Evolutionary conservation across 2,329 filamentous ascomycete species (phyloP).

Genomic region (Chaetomium globosum): DNA sequence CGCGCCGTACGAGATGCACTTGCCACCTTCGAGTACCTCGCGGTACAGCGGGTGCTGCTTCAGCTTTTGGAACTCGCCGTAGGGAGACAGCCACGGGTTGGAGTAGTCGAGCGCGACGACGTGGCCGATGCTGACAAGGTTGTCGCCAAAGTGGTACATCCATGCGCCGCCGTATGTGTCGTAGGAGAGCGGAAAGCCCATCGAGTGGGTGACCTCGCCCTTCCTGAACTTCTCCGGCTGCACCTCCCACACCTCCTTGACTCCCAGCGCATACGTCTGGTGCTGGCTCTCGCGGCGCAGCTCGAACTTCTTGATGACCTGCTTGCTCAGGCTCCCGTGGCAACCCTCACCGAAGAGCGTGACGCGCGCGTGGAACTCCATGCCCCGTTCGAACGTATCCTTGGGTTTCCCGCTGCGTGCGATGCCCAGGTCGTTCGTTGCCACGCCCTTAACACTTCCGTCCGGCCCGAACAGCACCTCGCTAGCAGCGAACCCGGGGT

Average conservation of each 20-base stretch:
- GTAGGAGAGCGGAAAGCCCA: conserved; percentile 86
- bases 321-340: conserved; percentile 92
- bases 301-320: conserved; percentile 92
- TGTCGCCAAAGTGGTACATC: conserved; percentile 99
- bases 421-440: conserved; percentile 92
- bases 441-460: conserved; percentile 88
- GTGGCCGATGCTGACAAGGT: conserved; percentile 87
- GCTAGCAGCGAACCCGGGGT: conserved; percentile 91
- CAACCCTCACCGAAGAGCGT: conserved; percentile 95
- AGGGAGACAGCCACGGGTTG: conserved; percentile 95
- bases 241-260: conserved; percentile 98
- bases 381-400: conserved; percentile 89
- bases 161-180: conserved; percentile 97
- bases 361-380: conserved; percentile 94
- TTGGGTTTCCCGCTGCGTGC: conserved; percentile 80
- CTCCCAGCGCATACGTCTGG: conserved; percentile 90
- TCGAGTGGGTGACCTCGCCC: conserved; percentile 81
- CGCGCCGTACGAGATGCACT: conserved; percentile 95
- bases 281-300: conserved; percentile 84
- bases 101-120: conserved; percentile 94
- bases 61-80: conserved; percentile 96
- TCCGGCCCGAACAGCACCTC: conserved; percentile 87
- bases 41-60: conserved; percentile 95
- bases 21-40: conserved; percentile 86
- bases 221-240: conserved; percentile 88